Evolutionary conservation across 2,329 filamentous ascomycete species (phyloP).

Genomic region (Stachybotrys chartarum): DNA sequence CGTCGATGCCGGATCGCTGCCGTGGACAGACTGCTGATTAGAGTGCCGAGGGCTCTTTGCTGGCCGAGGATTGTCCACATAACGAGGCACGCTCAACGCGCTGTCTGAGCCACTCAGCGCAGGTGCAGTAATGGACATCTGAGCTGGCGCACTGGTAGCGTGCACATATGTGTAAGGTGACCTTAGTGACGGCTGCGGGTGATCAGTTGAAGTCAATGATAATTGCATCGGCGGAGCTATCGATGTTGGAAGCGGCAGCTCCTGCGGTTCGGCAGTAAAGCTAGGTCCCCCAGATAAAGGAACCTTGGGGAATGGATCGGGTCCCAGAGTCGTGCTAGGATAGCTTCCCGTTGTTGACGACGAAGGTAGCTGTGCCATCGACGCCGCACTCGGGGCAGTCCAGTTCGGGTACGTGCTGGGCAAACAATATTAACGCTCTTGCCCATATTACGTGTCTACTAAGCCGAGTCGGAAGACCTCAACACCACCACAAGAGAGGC

Average conservation of each 20-base stretch:
- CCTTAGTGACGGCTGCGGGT: conserved; percentile 38
- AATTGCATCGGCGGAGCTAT: conserved; percentile 46
- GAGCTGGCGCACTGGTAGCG: conserved; percentile 41
- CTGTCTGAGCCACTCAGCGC: conserved; percentile 31
- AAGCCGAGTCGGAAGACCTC: too few relatives aligned
- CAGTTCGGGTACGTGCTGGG: conserved; percentile 52
- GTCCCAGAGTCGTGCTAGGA: conserved; percentile 41
- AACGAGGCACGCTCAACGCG: conserved; percentile 47
- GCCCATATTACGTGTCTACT: too few relatives aligned
- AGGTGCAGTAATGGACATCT: conserved; percentile 35
- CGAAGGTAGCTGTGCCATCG: conserved; percentile 41
- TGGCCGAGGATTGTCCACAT: conserved; percentile 49
- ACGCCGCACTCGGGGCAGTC: conserved; percentile 36
- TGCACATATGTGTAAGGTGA: conserved; percentile 50
- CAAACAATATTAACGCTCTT: too few relatives aligned
- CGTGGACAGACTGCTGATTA: conserved; percentile 47
- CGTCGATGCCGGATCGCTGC: conserved; percentile 38
- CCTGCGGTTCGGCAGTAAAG: conserved; percentile 45
- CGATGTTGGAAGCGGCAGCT: conserved; percentile 45
- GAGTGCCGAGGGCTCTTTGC: conserved; percentile 49
- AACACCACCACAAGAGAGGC: conserved; percentile 2
- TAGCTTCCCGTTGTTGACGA: conserved; percentile 38
- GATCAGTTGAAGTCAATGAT: conserved; percentile 40
- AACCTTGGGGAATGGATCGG: conserved; percentile 46
- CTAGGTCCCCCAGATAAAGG: conserved; percentile 39